Conservation (phyloP, 108 stramenopile genomes). For the Fragilariopsis cylindrus region DNA sequence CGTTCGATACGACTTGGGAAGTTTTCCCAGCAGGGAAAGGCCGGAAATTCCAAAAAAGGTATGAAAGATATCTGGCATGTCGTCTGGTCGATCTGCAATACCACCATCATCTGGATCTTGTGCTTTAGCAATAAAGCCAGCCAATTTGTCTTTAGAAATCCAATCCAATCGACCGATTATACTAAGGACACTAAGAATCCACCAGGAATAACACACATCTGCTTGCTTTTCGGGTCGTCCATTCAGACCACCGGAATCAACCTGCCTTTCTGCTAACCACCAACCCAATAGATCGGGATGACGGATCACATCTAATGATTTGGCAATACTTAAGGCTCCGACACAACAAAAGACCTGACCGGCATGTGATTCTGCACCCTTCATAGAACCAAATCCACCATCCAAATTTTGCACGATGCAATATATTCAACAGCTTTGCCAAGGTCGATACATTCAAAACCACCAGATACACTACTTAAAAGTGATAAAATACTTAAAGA, state of each 20-base stretch:
- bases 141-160: slow-evolving; percentile 81
- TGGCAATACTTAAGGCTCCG: slow-evolving; percentile 94
- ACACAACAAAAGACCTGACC: slow-evolving; percentile 98
- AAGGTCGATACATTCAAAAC: slow-evolving; percentile 64
- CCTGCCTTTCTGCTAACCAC: slow-evolving; percentile 99
- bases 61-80: slow-evolving; percentile 97
- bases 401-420: slow-evolving; percentile 92
- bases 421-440: slow-evolving; percentile 77
- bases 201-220: slow-evolving; percentile 99
- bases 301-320: slow-evolving; percentile 58
- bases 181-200: slow-evolving; percentile 92
- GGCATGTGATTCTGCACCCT: slow-evolving; percentile 97
- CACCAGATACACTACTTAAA: slow-evolving; percentile 39
- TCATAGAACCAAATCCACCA: slow-evolving; percentile 95
- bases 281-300: slow-evolving; percentile 89
- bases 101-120: slow-evolving; percentile 99
- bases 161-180: slow-evolving; percentile 93
- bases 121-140: slow-evolving; percentile 90
- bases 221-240: slow-evolving; percentile 99
- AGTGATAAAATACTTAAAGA: slow-evolving; percentile 86
- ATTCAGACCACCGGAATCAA: slow-evolving; percentile 96
- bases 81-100: slow-evolving; percentile 95
- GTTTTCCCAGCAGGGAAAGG: slow-evolving; percentile 80
- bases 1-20: slow-evolving; percentile 52
- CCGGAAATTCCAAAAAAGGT: slow-evolving; percentile 98